Percentiles rank a stretch among this genome's conserved stretches.
phyloP scores from a whole-genome alignment of 257 asterid genomes.

The Nicotiana noctiflora region DNA sequence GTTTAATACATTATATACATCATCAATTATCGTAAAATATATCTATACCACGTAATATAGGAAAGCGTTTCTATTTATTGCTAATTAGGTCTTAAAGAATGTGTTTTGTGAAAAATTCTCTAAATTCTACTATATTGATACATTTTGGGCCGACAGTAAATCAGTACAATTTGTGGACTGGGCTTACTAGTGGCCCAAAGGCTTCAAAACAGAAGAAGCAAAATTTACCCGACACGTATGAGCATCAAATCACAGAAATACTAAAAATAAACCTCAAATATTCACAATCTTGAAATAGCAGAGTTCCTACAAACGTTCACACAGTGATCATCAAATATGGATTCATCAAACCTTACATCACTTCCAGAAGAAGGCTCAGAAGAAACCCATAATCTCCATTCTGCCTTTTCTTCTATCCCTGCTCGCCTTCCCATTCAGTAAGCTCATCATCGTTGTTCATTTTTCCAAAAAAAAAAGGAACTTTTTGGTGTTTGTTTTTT shows the following conservation, averaged over 20 bases:
- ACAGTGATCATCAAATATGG: conserved; percentile 7
- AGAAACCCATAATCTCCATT: conserved; percentile 38
- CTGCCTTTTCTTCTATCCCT: conserved; percentile 65
- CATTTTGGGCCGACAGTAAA: too few species aligned
- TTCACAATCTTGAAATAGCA: background rate
- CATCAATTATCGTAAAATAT: too few species aligned
- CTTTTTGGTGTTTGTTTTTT: background rate
- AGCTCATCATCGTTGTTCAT: conserved; percentile 13
- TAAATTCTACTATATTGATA: background rate
- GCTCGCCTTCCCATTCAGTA: conserved; percentile 70
- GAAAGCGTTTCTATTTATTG: too few species aligned
- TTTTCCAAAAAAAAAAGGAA: background rate
- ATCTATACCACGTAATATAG: too few species aligned
- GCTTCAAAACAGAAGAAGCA: background rate
- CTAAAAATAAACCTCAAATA: background rate
- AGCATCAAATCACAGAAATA: background rate
- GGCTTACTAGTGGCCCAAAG: background rate
- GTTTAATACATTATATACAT: too few species aligned
- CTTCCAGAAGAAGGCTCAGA: conserved; percentile 50
- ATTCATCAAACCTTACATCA: conserved; percentile 48
- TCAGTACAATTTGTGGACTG: background rate
- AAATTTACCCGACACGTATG: background rate
- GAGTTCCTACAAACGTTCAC: background rate
- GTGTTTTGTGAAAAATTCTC: too few species aligned
- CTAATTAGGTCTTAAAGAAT: too few species aligned